Evolutionary conservation across 495 filamentous ascomycete species (phyloP).

Genomic region (Glarea lozoyensis): DNA sequence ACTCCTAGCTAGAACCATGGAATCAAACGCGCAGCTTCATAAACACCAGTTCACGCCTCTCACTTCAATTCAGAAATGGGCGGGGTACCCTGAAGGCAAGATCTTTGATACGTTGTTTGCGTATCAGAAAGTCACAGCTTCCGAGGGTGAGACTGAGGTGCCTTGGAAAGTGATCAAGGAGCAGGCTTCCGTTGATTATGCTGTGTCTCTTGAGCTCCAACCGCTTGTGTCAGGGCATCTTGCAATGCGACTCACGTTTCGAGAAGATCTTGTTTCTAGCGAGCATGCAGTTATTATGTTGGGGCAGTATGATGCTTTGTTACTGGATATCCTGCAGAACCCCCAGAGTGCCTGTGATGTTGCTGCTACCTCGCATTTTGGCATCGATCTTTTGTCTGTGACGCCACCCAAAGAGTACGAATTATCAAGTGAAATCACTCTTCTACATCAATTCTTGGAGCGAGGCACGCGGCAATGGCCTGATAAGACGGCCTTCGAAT

Average conservation of each 20-base stretch:
- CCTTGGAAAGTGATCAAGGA: conserved; percentile 44
- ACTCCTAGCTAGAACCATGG: conserved; percentile 48
- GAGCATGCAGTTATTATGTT: conserved; percentile 55
- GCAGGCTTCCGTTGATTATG: conserved; percentile 46
- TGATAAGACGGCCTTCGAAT: conserved; percentile 48
- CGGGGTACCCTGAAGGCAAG: conserved; percentile 43
- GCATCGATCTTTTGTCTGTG: conserved; percentile 39
- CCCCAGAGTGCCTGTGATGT: conserved; percentile 13
- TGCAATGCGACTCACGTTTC: conserved; percentile 51
- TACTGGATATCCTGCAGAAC: conserved; percentile 25
- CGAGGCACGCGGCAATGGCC: conserved; percentile 30
- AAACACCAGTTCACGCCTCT: conserved; percentile 64
- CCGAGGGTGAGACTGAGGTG: conserved; percentile 6
- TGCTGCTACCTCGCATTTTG: conserved; percentile 15
- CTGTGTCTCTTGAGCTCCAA: conserved; percentile 64
- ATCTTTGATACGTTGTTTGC: conserved; percentile 76
- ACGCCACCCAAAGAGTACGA: conserved; percentile 37
- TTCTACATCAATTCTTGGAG: conserved; percentile 60
- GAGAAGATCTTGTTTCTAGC: conserved; percentile 46
- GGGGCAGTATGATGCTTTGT: conserved; percentile 48
- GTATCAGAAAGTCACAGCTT: conserved; percentile 52
- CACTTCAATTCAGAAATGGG: conserved; percentile 55
- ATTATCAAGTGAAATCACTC: conserved; percentile 31
- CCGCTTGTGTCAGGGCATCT: conserved; percentile 35
- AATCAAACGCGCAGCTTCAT: conserved; percentile 48